Evolutionary conservation across 495 filamentous ascomycete species (phyloP).

Genomic region (Venustampulla echinocandica): DNA sequence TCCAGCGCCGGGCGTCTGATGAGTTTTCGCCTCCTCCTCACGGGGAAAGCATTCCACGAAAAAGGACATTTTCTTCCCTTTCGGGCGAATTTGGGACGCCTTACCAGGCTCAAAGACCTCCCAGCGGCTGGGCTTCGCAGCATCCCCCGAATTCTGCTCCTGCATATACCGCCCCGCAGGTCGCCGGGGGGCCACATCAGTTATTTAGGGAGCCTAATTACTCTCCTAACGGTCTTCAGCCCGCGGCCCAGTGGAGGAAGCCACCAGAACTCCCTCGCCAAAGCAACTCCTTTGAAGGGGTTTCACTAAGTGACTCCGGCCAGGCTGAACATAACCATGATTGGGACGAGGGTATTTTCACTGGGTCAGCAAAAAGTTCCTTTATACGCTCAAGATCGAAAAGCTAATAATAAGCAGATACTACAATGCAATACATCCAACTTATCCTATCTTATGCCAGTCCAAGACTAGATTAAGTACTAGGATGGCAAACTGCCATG

Average conservation of each 20-base stretch:
- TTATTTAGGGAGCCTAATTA: conserved; percentile 21
- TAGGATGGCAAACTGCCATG: conserved; percentile 51
- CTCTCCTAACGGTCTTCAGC: conserved; percentile 35
- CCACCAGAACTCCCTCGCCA: conserved; percentile 24
- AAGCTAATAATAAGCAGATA: conserved; percentile 40
- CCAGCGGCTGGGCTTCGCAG: conserved; percentile 5
- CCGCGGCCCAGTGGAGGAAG: conserved; percentile 26
- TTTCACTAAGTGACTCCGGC: conserved; percentile 21
- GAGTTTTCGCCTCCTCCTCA: conserved; percentile 43
- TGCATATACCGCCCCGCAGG: conserved; percentile 28
- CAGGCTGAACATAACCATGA: conserved; percentile 27
- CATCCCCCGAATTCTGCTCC: conserved; percentile 17
- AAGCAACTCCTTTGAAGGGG: conserved; percentile 24
- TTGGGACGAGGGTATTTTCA: conserved; percentile 36
- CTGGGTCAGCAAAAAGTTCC: conserved; percentile 33
- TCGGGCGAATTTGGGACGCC: conserved; percentile 42
- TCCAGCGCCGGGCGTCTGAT: conserved; percentile 34
- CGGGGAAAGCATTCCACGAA: conserved; percentile 31
- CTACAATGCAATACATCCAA: conserved; percentile 60
- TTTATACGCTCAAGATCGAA: neutral
- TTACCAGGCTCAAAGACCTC: conserved; percentile 36
- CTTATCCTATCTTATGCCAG: conserved; percentile 64
- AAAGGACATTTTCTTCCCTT: conserved; percentile 47
- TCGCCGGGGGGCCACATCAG: conserved; percentile 15
- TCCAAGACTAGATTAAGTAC: conserved; percentile 53